Evolutionary conservation across 1,284 basidiomycete species (phyloP), one percentile per base, ranked within the genome.

Genomic region (Cerioporus squamosus): DNA sequence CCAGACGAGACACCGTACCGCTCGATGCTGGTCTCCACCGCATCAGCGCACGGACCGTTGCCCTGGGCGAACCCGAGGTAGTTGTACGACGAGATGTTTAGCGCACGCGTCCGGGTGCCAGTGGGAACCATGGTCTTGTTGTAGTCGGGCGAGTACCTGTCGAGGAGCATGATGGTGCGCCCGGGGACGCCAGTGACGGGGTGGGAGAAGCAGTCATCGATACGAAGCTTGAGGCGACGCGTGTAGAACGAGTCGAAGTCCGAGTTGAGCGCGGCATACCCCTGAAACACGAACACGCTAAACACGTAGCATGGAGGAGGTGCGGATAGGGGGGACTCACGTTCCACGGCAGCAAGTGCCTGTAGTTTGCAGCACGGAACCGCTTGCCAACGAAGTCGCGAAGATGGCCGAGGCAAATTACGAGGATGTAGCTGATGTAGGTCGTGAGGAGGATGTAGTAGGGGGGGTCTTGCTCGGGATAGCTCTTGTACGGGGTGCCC

Each of bases 221-320:
- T 88, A 55, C 97, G 93, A 23, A 83, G 81, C 77, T 99, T 99
- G 66, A 99, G 85, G 8, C 96, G 90, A 59, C 97, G 92, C 56
- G 95, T 98, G 81, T 98, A 99, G 80, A 99, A 99, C 29, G 96
- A 98, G 77, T 99, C 97, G 68, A 98, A 99, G 75, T 99, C 97
- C 33, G 95, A 97, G 77, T 96, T 97, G 63, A 99, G 83, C 14
- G 97, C 93, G 1, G 97, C 97, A 71, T 98, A 97, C 61, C 95
- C 95, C 93, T 95, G 72, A 53, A 23, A 39, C 29, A 12, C 42
- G 38, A 51, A 29, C 39, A 10, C 36, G 46, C 22, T 55, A 22
- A 24, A 40, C 50, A 56, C 54, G 61, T 53, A 39, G 55, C 38
- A 53, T 43, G 31, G 23, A 22, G 23, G 53, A 55, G 42, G 57